phyloP scores from a whole-genome alignment of 768 basidiomycete species.

The Suillus variegatus region DNA sequence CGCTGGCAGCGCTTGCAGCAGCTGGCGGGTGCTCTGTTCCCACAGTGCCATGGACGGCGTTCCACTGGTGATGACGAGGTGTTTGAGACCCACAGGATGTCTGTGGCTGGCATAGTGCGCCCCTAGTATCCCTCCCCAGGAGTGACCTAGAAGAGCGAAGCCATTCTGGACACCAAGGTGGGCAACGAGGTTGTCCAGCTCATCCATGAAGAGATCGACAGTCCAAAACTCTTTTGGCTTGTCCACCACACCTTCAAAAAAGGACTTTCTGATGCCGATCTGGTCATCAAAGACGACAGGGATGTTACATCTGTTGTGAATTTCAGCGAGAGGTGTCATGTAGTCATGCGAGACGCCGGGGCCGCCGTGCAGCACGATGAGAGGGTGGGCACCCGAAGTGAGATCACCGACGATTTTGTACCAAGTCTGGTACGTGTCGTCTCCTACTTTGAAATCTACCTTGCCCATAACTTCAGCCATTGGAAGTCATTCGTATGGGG shows the following conservation, averaged over 20 bases:
- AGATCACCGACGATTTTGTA: conserved; percentile 52
- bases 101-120: conserved; percentile 33
- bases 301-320: conserved; percentile 20
- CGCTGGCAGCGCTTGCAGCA: conserved; percentile 20
- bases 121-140: conserved; percentile 52
- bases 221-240: conserved; percentile 39
- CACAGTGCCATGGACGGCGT: conserved; percentile 28
- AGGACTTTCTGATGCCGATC: conserved; percentile 40
- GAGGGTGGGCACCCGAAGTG: conserved; percentile 36
- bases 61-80: conserved; percentile 26
- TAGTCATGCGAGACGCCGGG: conserved; percentile 48
- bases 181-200: conserved; percentile 48
- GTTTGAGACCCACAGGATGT: conserved; percentile 35
- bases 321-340: conserved; percentile 32
- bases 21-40: conserved; percentile 13
- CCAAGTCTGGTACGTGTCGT: conserved; percentile 43
- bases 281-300: conserved; percentile 49
- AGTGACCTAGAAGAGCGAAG: conserved; percentile 48
- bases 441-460: background rate
- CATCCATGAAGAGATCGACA: conserved; percentile 47
- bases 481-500: no score
- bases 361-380: conserved; percentile 56
- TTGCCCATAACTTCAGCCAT: no score
- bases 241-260: conserved; percentile 32
- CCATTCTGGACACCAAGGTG: conserved; percentile 40